These are phyloP conservation scores for Fusarium tricinctum DNA, from an alignment of 2,329 filamentous ascomycete species.

Conservation along the genomic window DNA sequence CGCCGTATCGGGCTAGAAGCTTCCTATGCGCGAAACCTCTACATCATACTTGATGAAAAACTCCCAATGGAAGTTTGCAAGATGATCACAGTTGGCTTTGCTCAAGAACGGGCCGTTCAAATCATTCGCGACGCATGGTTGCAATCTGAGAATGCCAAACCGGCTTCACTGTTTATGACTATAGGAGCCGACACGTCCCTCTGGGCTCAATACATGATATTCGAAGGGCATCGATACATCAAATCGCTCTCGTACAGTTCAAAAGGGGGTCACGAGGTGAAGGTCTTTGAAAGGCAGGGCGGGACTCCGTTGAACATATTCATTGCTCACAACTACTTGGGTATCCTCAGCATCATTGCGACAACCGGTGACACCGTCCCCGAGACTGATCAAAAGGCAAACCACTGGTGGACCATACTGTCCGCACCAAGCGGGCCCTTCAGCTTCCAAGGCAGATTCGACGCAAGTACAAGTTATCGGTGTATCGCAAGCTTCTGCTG, in stretches of 20 bases:
- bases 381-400: fast-evolving
- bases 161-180: neutral
- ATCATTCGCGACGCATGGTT: neutral
- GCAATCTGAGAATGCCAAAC: neutral
- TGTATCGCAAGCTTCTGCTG: neutral
- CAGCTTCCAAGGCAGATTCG: neutral
- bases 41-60: neutral
- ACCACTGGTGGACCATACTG: neutral
- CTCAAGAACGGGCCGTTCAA: neutral
- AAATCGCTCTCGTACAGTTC: neutral
- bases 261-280: neutral
- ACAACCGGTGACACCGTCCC: fast-evolving
- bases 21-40: neutral
- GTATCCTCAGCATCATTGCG: fast-evolving
- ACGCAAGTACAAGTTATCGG: neutral
- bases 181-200: neutral
- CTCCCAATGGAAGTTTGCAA: neutral
- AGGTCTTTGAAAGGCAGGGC: fast-evolving
- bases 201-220: neutral
- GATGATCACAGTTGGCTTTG: neutral
- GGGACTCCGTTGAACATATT: fast-evolving
- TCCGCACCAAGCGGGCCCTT: neutral
- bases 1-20: neutral
- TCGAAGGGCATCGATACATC: neutral
- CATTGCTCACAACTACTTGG: neutral